Evolutionary conservation across 495 filamentous ascomycete species (phyloP), one percentile per base, ranked within the genome.

Genomic region (Aspergillus hancockii): DNA sequence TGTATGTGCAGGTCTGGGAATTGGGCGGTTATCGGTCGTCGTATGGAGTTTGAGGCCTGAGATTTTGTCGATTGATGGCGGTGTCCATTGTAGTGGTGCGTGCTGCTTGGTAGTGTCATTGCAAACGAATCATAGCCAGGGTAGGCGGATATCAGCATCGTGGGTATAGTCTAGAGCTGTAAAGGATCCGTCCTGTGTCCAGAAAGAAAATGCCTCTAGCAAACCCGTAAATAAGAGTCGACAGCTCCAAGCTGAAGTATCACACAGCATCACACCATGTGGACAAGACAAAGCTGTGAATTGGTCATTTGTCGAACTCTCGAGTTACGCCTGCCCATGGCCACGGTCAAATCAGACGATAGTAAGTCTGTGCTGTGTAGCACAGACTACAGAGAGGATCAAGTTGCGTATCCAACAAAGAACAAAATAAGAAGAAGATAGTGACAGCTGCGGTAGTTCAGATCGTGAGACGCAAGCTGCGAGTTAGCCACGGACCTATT

Each of bases 401-500:
- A 10, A 36, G 34, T 36, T 36, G 34, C 9, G 34, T 12, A 36
- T 36, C 34, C 34, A 14, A 28, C 25, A 28, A 43, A 18, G 40
- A 8, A 21, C 10, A n/a, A 47, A n/a, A 23, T 1, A 23, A n/a
- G 8, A 10, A 21, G 43, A 47, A 32, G 9, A 53, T 41, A 38
- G 4, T 36, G 34, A 36, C 8, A 14, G 34, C 19, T 25, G 46
- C 25, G 25, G 25, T 28, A 49, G 46, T 49, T 10, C n/a, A 40
- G 36, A 28, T 40, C 19, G 50, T 52, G 50, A 40, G n/a, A 28
- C 7, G 25, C 25, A 7, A 28, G 25, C 25, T 28, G 25, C 36
- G 34, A 43, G 10, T 54, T 14, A n/a, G 34, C 25, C 36, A 52
- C 34, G 38, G 45, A 46, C 57, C 63, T 65, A 65, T 62, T 52